These are phyloP conservation scores for Exophiala viscosa DNA, from an alignment of 2,329 filamentous ascomycete species.

Conservation along the genomic window DNA sequence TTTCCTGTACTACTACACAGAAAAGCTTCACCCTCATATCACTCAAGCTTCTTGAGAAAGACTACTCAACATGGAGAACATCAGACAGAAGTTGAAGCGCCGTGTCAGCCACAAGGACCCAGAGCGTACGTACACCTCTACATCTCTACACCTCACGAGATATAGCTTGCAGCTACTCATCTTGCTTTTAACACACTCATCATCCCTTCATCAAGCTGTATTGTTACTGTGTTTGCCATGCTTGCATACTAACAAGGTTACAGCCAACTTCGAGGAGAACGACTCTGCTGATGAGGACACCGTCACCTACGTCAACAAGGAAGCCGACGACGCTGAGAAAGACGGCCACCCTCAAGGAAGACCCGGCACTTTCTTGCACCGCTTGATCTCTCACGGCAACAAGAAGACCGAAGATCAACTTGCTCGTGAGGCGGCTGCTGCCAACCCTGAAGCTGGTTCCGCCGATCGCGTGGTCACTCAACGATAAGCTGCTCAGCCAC, in stretches of 20 bases:
- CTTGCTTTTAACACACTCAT: background rate
- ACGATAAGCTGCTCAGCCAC: slow-evolving; percentile 5
- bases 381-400: slow-evolving; percentile 28
- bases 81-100: slow-evolving; percentile 27
- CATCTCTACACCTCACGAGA: too few relatives aligned
- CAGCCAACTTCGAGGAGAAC: slow-evolving; percentile 26
- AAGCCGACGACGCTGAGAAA: slow-evolving; percentile 26
- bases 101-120: slow-evolving; percentile 28
- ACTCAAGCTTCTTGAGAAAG: background rate
- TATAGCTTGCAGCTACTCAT: background rate
- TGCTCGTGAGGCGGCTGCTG: slow-evolving; percentile 17
- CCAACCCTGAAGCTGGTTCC: slow-evolving; percentile 9
- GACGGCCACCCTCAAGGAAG: slow-evolving; percentile 22
- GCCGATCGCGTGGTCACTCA: slow-evolving; percentile 14
- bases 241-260: too few relatives aligned
- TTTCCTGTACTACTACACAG: background rate
- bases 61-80: slow-evolving; percentile 16
- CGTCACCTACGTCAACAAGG: slow-evolving; percentile 21
- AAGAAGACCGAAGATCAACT: slow-evolving; percentile 28
- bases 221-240: background rate
- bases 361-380: slow-evolving; percentile 26
- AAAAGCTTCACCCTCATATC: background rate
- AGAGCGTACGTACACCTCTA: slow-evolving; percentile 16
- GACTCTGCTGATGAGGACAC: slow-evolving; percentile 28
- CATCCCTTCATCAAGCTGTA: background rate